phyloP scores from a whole-genome alignment of 805 yeast genomes.

The Jamesozyma jinghongensis region DNA sequence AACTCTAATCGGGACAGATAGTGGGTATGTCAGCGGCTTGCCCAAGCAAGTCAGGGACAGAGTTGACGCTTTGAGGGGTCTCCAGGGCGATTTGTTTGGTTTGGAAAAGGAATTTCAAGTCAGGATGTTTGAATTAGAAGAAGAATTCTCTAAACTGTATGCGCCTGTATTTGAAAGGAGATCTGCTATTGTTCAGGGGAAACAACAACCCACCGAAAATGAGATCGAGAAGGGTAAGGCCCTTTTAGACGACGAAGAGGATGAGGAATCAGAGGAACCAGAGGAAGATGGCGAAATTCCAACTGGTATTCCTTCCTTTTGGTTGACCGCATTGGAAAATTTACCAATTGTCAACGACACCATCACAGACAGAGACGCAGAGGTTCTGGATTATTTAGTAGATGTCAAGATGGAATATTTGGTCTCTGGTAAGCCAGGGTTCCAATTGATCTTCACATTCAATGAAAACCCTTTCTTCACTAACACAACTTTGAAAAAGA shows the following conservation, averaged over 20 bases:
- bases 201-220: slow-evolving; percentile 62
- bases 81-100: slow-evolving; percentile 71
- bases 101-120: slow-evolving; percentile 87
- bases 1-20: slow-evolving; percentile 71
- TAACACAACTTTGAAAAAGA: slow-evolving; percentile 65
- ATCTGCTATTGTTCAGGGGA: slow-evolving; percentile 62
- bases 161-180: slow-evolving; percentile 70
- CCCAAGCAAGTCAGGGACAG: slow-evolving; percentile 67
- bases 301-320: slow-evolving; percentile 85
- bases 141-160: slow-evolving; percentile 62
- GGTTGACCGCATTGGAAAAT: slow-evolving; percentile 93
- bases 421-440: slow-evolving; percentile 61
- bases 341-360: slow-evolving; percentile 71
- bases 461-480: slow-evolving; percentile 60
- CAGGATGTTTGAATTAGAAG: slow-evolving; percentile 79
- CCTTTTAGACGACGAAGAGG: slow-evolving; percentile 39
- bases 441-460: slow-evolving; percentile 77
- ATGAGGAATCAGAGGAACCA: slow-evolving; percentile 35
- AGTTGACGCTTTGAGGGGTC: slow-evolving; percentile 69
- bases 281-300: slow-evolving; percentile 37
- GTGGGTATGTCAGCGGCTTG: slow-evolving; percentile 74
- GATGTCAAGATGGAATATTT: slow-evolving; percentile 76
- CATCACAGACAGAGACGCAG: slow-evolving; percentile 83
- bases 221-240: slow-evolving; percentile 74
- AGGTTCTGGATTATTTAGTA: slow-evolving; percentile 56